Evolutionary conservation across 441 rosid species (phyloP).

Genomic region (Omphalea diandra): DNA sequence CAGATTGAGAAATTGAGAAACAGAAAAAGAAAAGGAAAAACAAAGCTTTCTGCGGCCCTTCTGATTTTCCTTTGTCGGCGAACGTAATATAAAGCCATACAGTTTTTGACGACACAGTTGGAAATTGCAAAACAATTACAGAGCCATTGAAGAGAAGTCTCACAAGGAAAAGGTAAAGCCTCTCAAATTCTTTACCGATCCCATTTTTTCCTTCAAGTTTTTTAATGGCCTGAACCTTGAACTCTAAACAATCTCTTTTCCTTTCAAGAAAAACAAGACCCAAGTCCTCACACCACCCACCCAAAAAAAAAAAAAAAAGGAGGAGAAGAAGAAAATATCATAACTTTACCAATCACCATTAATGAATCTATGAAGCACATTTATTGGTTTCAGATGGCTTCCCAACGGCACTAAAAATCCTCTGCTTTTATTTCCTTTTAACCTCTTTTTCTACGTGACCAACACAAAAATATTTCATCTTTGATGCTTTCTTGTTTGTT

Average conservation of each 20-base stretch:
- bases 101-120: neutral
- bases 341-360: slow-evolving; percentile 9
- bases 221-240: too few species aligned
- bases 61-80: neutral
- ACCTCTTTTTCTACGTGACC: too few species aligned
- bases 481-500: neutral
- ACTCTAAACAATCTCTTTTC: too few species aligned
- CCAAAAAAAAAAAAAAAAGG: too few species aligned
- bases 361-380: slow-evolving; percentile 38
- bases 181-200: slow-evolving; percentile 18
- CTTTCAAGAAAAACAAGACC: too few species aligned
- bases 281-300: too few species aligned
- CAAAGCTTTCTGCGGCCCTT: too few species aligned
- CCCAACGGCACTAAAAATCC: slow-evolving; percentile 38
- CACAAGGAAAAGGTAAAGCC: neutral
- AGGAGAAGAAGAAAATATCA: neutral
- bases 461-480: slow-evolving; percentile 15
- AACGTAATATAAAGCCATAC: too few species aligned
- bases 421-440: slow-evolving; percentile 3
- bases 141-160: slow-evolving; percentile 2
- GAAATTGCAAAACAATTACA: neutral
- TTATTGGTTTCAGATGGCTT: slow-evolving; percentile 41
- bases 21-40: too few species aligned
- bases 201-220: neutral
- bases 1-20: too few species aligned